phyloP scores from a whole-genome alignment of 108 stramenopile genomes.

The Discostella stelligeroides region DNA sequence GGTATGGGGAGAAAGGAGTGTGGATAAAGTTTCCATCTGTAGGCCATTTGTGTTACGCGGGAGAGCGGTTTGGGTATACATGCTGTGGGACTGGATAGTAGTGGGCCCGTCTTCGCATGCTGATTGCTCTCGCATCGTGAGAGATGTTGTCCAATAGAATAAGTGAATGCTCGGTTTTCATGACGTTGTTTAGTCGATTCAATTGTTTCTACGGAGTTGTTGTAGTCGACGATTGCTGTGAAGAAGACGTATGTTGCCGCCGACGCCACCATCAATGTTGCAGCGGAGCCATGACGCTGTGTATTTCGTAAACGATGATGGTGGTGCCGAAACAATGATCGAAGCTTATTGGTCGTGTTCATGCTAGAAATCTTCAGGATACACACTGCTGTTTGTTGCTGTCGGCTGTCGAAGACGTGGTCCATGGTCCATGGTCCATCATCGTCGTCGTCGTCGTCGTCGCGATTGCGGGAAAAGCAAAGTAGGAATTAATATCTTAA shows the following conservation, averaged over 20 bases:
- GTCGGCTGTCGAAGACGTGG: too few relatives aligned
- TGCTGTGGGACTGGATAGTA: background rate
- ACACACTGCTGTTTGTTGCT: too few relatives aligned
- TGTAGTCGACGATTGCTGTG: background rate
- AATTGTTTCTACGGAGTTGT: too few relatives aligned
- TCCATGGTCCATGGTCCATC: too few relatives aligned
- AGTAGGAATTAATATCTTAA: too few relatives aligned
- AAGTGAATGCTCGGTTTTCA: too few relatives aligned
- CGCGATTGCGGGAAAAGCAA: too few relatives aligned
- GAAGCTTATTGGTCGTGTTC: background rate
- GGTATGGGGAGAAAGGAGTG: constrained; percentile 50
- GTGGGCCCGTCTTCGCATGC: background rate
- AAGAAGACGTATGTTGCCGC: background rate
- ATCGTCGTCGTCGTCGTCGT: too few relatives aligned
- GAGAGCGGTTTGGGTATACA: constrained; percentile 17
- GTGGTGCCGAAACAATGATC: background rate
- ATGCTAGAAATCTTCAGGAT: too few relatives aligned
- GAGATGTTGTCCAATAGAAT: background rate
- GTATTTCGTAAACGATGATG: background rate
- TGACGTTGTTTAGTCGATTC: too few relatives aligned
- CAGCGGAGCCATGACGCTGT: background rate
- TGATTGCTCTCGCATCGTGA: constrained; percentile 1
- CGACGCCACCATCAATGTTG: constrained; percentile 6
- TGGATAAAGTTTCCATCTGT: constrained; percentile 24
- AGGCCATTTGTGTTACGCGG: constrained; percentile 21